A percentile compares a stretch with the other conserved stretches of the same genome.
These are phyloP conservation scores for Globisporangium iwayamae DNA, from an alignment of 352 stramenopile species.

Conservation along the genomic window DNA sequence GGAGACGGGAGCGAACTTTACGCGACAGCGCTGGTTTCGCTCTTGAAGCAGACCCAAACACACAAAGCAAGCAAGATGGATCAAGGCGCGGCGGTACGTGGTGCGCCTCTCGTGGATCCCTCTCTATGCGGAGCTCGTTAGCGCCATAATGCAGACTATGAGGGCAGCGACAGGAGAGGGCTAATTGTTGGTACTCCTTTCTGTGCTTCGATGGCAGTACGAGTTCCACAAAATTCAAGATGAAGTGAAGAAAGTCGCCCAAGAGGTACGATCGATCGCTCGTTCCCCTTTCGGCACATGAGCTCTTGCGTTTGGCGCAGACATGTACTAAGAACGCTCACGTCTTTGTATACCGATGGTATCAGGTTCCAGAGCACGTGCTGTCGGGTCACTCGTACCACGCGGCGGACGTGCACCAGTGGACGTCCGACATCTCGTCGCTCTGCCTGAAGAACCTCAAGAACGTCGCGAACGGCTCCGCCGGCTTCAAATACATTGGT, in stretches of 20 bases:
- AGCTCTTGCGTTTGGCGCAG: background rate
- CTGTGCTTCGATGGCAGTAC: slow-evolving; percentile 38
- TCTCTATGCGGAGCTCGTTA: background rate
- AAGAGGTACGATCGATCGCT: slow-evolving; percentile 42
- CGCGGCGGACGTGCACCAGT: slow-evolving; percentile 74
- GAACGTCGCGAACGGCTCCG: slow-evolving; percentile 73
- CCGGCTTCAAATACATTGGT: slow-evolving; percentile 90
- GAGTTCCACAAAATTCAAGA: slow-evolving; percentile 82
- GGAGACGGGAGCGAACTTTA: background rate
- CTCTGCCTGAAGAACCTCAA: slow-evolving; percentile 84
- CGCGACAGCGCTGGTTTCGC: background rate
- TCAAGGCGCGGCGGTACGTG: slow-evolving; percentile 37
- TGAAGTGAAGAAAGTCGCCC: slow-evolving; percentile 84
- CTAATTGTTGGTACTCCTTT: background rate
- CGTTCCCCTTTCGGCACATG: background rate
- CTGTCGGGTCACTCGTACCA: slow-evolving; percentile 70
- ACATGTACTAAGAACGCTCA: background rate
- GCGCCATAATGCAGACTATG: background rate
- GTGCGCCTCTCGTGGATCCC: background rate
- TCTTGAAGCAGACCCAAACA: background rate
- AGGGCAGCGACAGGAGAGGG: background rate
- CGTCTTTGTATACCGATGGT: background rate
- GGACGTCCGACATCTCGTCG: slow-evolving; percentile 74
- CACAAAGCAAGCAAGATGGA: slow-evolving; percentile 31
- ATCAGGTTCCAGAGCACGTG: slow-evolving; percentile 70